Conservation (phyloP, 2,329 filamentous ascomycete species). For the Ophiostoma tasmaniense region DNA sequence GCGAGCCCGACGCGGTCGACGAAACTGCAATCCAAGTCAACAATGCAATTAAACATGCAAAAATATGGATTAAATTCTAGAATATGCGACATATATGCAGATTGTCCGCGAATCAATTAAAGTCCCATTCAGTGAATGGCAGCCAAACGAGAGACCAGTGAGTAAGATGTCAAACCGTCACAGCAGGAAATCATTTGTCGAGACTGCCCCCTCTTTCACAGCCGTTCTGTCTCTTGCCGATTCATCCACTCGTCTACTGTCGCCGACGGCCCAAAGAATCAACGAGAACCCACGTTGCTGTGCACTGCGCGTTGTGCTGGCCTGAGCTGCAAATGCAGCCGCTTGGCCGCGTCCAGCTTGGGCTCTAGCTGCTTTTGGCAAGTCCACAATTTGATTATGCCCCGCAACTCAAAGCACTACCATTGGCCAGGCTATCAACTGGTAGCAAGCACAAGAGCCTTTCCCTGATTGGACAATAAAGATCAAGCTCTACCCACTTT, state of each 20-base stretch:
- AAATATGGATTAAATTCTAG: background rate
- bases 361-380: background rate
- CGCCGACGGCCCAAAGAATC: background rate
- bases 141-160: background rate
- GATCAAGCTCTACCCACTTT: background rate
- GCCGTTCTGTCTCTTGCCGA: background rate
- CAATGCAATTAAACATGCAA: background rate
- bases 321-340: background rate
- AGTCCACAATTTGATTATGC: background rate
- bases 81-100: background rate
- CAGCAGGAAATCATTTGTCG: background rate
- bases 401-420: background rate
- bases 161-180: background rate
- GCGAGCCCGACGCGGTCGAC: background rate
- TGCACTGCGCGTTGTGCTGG: background rate
- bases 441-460: background rate
- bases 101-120: background rate
- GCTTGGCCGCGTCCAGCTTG: constrained; percentile 5
- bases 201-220: background rate
- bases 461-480: background rate
- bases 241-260: background rate
- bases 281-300: background rate
- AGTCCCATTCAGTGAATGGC: background rate
- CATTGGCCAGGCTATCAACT: background rate
- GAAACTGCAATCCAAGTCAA: background rate